These are phyloP conservation scores for Xylaria sp. DNA, from an alignment of 2,329 filamentous ascomycete genomes.

Conservation along the genomic window DNA sequence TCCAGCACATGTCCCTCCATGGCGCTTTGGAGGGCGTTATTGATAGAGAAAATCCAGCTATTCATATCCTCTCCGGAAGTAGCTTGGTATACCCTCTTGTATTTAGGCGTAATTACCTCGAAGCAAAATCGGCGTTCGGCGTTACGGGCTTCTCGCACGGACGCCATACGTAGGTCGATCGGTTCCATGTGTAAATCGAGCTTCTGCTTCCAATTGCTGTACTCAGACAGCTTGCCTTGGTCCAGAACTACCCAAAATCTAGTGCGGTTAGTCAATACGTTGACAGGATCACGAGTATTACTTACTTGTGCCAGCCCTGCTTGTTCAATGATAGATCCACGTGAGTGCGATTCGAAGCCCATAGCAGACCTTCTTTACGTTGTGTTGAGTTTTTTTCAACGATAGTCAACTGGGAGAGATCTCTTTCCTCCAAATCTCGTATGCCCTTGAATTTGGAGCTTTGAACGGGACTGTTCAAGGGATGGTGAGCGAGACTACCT, in stretches of 20 bases:
- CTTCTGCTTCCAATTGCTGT: constrained; percentile 99
- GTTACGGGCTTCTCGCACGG: constrained; percentile 93
- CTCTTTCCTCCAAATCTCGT: constrained; percentile 88
- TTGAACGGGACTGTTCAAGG: constrained; percentile 62
- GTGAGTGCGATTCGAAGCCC: constrained; percentile 93
- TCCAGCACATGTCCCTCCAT: constrained; percentile 80
- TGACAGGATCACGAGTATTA: constrained; percentile 39
- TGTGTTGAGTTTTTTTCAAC: constrained; percentile 72
- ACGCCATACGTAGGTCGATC: constrained; percentile 96
- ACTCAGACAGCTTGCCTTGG: constrained; percentile 95
- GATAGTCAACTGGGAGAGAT: constrained; percentile 62
- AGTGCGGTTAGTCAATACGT: constrained; percentile 32
- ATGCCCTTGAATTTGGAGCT: constrained; percentile 84
- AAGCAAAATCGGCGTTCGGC: constrained; percentile 97
- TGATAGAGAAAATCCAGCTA: constrained; percentile 95
- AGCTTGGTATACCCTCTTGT: constrained; percentile 95
- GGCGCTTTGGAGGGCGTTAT: constrained; percentile 95
- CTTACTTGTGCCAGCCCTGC: constrained; percentile 98
- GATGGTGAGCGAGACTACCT: constrained; percentile 60
- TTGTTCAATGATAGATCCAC: constrained; percentile 96
- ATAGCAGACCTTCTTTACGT: constrained; percentile 92
- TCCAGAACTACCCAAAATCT: constrained; percentile 99
- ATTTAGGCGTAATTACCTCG: constrained; percentile 96
- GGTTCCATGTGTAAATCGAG: constrained; percentile 97
- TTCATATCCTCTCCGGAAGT: constrained; percentile 98